Evolutionary conservation across 768 basidiomycete species (phyloP), one percentile per base, ranked within the genome.

Genomic region (Steccherinum ochraceum): DNA sequence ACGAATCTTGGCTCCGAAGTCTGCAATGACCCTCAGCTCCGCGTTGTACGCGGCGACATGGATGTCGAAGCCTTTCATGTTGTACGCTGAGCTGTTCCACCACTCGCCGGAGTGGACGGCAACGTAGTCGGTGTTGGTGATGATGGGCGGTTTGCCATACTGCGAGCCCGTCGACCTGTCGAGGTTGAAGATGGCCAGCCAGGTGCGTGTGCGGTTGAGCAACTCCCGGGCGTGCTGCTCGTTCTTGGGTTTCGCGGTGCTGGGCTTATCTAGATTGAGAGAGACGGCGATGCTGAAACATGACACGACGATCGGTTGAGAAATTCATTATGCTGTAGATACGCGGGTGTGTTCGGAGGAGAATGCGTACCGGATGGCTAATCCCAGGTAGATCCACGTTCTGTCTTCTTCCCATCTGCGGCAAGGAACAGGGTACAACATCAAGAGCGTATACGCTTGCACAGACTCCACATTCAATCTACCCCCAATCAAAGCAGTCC

Each of bases 131-230:
- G 76, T 73, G 57, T 86, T 80, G 54, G 74, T 74, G 63, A 96
- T 84, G 42, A 89, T 89, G 16, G 89, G 83, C 0, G 82, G 78
- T 67, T 92, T 92, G 50, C 93, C 93, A 67, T 94, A 92, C 65
- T 93, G 86, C 16, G 83, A 85, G 3, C 89, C 84, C 5, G 88
- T 86, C 4, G 91, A 93, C 20, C 91, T 84, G 65, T 97, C 93
- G 40, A 95, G 71, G 66, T 93, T 91, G 69, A 86, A 90, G 67
- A 90, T 93, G 62, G 85, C 88, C 51, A 95, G 69, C 93, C 93
- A 97, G 4, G 88, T 78, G 19, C 93, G 81, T 48, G 91, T 90
- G 40, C 93, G 84, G 62, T 93, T 95, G 50, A 93, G 78, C 68
- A 93, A 80, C 69, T 93, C 88, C 39, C 93, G 80, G 5, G 86